Evolutionary conservation across 208 protist genomes (phyloP), one percentile per base, ranked within the genome.

Genomic region (Trypanosoma avium): DNA sequence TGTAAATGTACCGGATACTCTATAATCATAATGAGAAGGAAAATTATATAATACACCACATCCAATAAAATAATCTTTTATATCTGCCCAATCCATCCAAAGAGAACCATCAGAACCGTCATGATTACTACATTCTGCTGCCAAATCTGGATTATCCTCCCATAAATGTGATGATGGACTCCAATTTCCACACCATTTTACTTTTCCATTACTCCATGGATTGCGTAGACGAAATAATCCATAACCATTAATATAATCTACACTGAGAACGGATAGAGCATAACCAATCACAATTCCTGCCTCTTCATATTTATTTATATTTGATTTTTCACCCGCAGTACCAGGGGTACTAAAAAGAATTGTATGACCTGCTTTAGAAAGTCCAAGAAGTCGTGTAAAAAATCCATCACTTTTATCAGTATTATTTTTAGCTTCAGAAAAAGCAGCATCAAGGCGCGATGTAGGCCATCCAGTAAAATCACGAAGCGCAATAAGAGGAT

Each of bases 381-480:
- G 55, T 13, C 33, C 45, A 40, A 73, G 52, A 27, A 88, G 74
- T 56, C 75, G 77, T 40, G 72, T 43, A 57, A 84, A 84, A 53
- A 88, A 79, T 10, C 59, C 50, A 52, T 72, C 46, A 32, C 64
- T 74, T 38, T 60, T 59, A 22, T 73, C 68, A 17, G 61, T 22
- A 26, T 70, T 60, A n/a, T 57, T 58, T 48, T 40, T 22, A 48
- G 67, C 58, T 45, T 69, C 73, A 29, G 55, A 45, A 32, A 78
- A 84, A 17, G 52, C 63, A 12, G 54, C 45, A 53, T 88, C 78
- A 12, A 85, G 53, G 7, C 77, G 82, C 17, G 67, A 72, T 0
- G 76, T 82, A 9, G 82, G 82, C 30, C 74, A 84, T 12, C 78
- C 82, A 24, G 82, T 84, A 33, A 88, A 67, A 58, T 89, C 86